These are phyloP conservation scores for Mercurialis annua DNA, from an alignment of 345 rosid species.

Conservation along the genomic window DNA sequence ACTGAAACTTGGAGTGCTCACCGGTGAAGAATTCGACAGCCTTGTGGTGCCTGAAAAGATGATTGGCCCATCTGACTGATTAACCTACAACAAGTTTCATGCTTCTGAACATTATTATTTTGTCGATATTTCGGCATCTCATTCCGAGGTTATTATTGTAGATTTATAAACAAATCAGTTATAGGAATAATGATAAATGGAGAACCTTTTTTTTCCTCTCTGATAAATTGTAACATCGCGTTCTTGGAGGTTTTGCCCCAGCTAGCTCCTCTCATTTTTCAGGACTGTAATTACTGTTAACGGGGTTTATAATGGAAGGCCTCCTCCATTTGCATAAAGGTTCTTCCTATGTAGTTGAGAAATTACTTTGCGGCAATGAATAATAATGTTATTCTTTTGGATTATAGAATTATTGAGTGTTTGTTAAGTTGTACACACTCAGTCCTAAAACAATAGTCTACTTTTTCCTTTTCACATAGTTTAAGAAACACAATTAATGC, in stretches of 20 bases:
- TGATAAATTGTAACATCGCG: no score
- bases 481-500: no score
- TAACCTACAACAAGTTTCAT: background rate
- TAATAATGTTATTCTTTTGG: background rate
- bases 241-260: slow-evolving; percentile 12
- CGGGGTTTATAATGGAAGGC: slow-evolving; percentile 19
- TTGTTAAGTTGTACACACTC: no score
- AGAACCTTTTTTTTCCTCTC: background rate
- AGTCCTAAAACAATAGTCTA: no score
- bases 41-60: slow-evolving; percentile 96
- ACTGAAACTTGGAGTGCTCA: slow-evolving; percentile 66
- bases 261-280: background rate
- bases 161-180: background rate
- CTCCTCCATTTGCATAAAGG: slow-evolving; percentile 14
- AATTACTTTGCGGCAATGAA: background rate
- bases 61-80: slow-evolving; percentile 81
- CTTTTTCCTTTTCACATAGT: no score
- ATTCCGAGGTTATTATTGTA: background rate
- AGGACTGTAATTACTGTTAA: background rate
- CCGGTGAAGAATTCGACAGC: slow-evolving; percentile 73
- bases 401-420: background rate
- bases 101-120: background rate
- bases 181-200: slow-evolving; percentile 1
- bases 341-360: background rate
- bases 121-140: background rate